Conservation (phyloP, 768 basidiomycete genomes). For the Hypholoma sublateritium region DNA sequence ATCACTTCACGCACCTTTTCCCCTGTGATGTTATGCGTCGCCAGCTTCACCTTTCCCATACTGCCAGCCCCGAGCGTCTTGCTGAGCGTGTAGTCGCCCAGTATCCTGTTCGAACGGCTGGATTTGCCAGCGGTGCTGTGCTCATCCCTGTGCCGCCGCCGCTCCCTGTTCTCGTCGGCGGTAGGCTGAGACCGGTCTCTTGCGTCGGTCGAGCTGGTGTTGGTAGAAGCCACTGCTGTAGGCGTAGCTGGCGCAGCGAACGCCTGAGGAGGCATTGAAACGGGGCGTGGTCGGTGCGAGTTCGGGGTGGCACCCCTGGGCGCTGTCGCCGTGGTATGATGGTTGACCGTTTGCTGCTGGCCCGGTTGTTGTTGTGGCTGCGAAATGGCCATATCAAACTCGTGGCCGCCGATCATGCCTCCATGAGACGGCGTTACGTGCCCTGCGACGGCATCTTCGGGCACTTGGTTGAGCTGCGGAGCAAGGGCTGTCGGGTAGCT, state of each 20-base stretch:
- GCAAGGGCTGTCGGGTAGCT: conserved; percentile 52
- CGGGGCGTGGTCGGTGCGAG: conserved; percentile 55
- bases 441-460: conserved; percentile 45
- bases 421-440: conserved; percentile 51
- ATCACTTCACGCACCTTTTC: conserved; percentile 77
- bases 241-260: conserved; percentile 24
- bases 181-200: conserved; percentile 32
- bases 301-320: conserved; percentile 28
- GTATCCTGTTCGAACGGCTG: conserved; percentile 53
- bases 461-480: conserved; percentile 46
- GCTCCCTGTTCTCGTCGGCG: conserved; percentile 26
- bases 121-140: conserved; percentile 25
- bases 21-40: conserved; percentile 81
- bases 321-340: conserved; percentile 18
- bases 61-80: conserved; percentile 97
- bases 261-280: conserved; percentile 75
- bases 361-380: conserved; percentile 32
- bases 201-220: conserved; percentile 31
- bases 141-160: conserved; percentile 31
- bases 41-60: conserved; percentile 99
- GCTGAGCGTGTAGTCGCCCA: conserved; percentile 94
- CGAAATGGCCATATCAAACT: conserved; percentile 62
- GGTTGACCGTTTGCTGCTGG: conserved; percentile 21
- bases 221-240: conserved; percentile 9
- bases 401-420: conserved; percentile 55